A percentile compares a stretch with the other conserved stretches of the same genome.
Evolutionary conservation across 345 rosid genomes (phyloP).

Genomic region (Populus alba): DNA sequence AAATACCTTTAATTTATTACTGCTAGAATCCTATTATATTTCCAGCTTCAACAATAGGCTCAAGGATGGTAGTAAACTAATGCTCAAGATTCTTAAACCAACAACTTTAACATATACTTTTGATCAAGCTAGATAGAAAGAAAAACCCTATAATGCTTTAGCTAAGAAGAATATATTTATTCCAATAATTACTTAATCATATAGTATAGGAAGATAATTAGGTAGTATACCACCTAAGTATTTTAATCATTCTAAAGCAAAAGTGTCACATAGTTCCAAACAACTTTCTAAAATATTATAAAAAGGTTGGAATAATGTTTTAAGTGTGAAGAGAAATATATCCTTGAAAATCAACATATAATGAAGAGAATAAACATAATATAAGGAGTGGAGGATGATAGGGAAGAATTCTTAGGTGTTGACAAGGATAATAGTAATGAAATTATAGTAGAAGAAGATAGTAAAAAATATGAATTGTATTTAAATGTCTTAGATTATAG

Average conservation of each 20-base stretch:
- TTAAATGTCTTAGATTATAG: no score
- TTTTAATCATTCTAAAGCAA: neutral
- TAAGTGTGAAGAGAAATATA: neutral
- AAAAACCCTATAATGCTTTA: neutral
- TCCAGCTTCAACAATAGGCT: neutral
- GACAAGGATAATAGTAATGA: neutral
- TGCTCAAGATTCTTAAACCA: no score
- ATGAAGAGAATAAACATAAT: neutral
- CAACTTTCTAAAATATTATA: neutral
- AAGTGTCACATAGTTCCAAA: neutral
- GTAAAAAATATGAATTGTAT: no score
- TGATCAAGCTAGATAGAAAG: neutral
- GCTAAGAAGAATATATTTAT: neutral
- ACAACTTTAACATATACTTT: neutral
- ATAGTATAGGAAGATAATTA: neutral
- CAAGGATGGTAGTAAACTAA: neutral
- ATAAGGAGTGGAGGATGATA: neutral
- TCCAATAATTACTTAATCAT: neutral
- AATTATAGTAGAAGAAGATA: fast-evolving
- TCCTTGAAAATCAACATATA: neutral
- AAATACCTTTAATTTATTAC: no score
- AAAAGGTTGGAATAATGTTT: neutral
- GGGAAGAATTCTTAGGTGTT: neutral
- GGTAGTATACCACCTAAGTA: neutral
- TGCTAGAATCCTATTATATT: neutral